A percentile compares a stretch with the other conserved stretches of the same genome.
phyloP scores from a whole-genome alignment of 1,284 basidiomycete genomes.

The Stereum hirsutum region DNA sequence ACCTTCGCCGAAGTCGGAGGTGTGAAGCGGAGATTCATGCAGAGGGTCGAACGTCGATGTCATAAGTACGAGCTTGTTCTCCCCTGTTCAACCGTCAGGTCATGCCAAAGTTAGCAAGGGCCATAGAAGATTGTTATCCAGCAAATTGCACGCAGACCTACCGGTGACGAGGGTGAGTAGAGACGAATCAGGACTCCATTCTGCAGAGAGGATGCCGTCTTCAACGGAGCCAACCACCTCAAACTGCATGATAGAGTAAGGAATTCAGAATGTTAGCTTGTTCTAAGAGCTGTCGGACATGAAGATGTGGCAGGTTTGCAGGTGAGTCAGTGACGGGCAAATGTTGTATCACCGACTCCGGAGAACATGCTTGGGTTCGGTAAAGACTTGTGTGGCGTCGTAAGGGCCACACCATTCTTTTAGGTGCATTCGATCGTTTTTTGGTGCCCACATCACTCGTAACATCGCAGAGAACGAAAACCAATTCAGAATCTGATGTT shows the following conservation, averaged over 20 bases:
- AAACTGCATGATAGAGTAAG: constrained; percentile 34
- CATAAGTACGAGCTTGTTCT: constrained; percentile 82
- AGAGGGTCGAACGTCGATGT: constrained; percentile 85
- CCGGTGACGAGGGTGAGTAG: constrained; percentile 76
- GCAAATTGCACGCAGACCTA: constrained; percentile 18
- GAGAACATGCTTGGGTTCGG: neutral
- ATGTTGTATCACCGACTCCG: too few species aligned
- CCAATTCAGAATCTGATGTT: too few species aligned
- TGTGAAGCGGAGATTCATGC: constrained; percentile 67
- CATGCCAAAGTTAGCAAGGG: neutral
- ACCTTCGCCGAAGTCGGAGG: constrained; percentile 83
- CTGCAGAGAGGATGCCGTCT: constrained; percentile 72
- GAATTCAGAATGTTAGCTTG: neutral
- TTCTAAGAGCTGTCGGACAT: too few species aligned
- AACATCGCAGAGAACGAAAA: too few species aligned
- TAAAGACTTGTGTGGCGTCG: neutral
- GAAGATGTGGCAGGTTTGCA: too few species aligned
- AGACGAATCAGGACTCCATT: constrained; percentile 90
- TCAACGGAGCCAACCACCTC: constrained; percentile 86
- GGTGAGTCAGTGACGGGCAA: too few species aligned
- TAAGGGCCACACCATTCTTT: constrained; percentile 25
- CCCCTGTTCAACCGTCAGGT: too few species aligned
- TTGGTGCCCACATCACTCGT: too few species aligned
- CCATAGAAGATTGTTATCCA: neutral
- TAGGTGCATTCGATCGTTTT: too few species aligned